These are phyloP conservation scores for Fomitopsis schrenkii DNA, from an alignment of 1,284 basidiomycete genomes.

Conservation along the genomic window DNA sequence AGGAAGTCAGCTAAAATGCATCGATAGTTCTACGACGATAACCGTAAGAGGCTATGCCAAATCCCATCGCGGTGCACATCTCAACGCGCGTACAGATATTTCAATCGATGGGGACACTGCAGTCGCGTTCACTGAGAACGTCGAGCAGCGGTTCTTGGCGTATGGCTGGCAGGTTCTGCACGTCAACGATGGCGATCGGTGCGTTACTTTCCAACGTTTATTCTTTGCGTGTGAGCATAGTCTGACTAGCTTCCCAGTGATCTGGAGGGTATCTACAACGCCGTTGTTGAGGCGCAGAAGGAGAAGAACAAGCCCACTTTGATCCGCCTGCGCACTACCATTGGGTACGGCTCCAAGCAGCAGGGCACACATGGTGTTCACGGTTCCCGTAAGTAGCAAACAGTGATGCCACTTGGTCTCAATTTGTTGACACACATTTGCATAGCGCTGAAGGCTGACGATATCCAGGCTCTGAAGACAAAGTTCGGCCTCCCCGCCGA, in stretches of 20 bases:
- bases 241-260: slow-evolving; percentile 46
- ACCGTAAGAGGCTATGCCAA: slow-evolving; percentile 47
- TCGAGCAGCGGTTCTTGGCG: slow-evolving; percentile 81
- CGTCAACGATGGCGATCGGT: slow-evolving; percentile 82
- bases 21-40: slow-evolving; percentile 81
- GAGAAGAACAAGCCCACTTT: slow-evolving; percentile 84
- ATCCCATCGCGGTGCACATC: too few species aligned
- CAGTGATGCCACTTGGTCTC: neutral
- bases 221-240: neutral
- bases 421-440: neutral
- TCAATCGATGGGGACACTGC: slow-evolving; percentile 94
- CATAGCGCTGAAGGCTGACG: slow-evolving; percentile 87
- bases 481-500: slow-evolving; percentile 85
- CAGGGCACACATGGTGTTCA: slow-evolving; percentile 94
- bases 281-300: slow-evolving; percentile 75
- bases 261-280: slow-evolving; percentile 74
- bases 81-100: slow-evolving; percentile 59
- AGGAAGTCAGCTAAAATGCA: slow-evolving; percentile 6
- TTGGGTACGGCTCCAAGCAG: slow-evolving; percentile 90
- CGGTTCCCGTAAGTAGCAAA: slow-evolving; percentile 66
- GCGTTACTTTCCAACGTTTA: slow-evolving; percentile 19
- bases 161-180: slow-evolving; percentile 94
- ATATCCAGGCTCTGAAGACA: slow-evolving; percentile 80
- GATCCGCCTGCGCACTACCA: slow-evolving; percentile 85
- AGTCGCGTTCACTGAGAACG: slow-evolving; percentile 93